Percentiles rank a stretch among this genome's conserved stretches.
Conservation (phyloP, 345 rosid species). For the Angophora floribunda region DNA sequence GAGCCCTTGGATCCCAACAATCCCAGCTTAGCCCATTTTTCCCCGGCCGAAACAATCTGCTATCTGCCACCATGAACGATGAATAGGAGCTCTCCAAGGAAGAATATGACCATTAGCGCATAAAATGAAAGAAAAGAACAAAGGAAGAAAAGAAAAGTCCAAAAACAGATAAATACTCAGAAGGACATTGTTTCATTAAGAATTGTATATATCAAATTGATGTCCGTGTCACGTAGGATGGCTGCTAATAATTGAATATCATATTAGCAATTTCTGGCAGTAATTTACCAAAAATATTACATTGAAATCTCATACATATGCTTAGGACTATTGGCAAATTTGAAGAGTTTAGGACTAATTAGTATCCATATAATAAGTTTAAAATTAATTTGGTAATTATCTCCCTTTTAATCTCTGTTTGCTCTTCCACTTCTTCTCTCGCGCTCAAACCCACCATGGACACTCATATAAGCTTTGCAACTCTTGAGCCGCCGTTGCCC, state of each 20-base stretch:
- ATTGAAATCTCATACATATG: not conserved
- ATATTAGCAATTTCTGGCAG: not conserved
- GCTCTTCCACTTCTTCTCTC: not conserved
- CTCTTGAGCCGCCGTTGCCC: not conserved
- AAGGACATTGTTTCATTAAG: fast-evolving
- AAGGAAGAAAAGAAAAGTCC: not conserved
- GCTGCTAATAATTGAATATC: fast-evolving
- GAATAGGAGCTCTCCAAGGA: not conserved
- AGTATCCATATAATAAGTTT: fast-evolving
- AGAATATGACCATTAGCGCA: not conserved
- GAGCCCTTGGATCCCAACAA: not conserved
- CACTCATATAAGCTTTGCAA: not conserved
- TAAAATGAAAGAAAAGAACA: not conserved
- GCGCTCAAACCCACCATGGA: not conserved
- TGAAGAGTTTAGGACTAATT: not conserved
- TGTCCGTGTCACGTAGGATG: fast-evolving
- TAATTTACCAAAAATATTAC: not conserved
- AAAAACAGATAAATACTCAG: not conserved
- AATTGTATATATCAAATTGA: fast-evolving
- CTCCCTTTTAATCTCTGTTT: not conserved
- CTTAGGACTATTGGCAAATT: not conserved
- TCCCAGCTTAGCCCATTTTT: not conserved
- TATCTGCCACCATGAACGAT: not conserved
- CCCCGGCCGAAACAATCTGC: not conserved
- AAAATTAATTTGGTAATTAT: not conserved